Percentiles rank a stretch among this genome's conserved stretches.
Evolutionary conservation across 257 asterid genomes (phyloP).

Genomic region (Ophiorrhiza pumila): DNA sequence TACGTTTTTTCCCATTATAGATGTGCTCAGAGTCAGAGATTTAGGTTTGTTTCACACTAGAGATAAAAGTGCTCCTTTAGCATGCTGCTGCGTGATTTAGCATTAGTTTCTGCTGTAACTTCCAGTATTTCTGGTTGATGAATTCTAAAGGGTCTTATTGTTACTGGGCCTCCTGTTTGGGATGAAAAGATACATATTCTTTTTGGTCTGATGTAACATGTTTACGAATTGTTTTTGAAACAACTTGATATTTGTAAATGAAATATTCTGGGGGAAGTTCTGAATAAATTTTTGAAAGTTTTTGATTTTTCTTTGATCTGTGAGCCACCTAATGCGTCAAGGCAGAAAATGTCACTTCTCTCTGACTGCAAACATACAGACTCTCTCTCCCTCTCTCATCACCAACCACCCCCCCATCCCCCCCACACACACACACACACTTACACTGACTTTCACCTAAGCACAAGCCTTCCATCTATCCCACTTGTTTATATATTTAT

Average conservation of each 20-base stretch:
- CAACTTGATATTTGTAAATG: neutral
- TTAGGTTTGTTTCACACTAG: neutral
- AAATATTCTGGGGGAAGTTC: neutral
- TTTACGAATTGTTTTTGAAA: neutral
- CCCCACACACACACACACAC: no score
- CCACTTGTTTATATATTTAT: neutral
- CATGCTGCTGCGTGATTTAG: neutral
- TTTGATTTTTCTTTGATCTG: neutral
- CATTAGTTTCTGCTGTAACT: neutral
- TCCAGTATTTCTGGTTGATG: neutral
- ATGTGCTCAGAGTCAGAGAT: neutral
- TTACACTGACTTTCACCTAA: neutral
- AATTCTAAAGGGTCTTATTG: neutral
- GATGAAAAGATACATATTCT: neutral
- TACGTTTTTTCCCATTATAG: neutral
- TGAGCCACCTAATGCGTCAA: neutral
- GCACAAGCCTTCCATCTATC: neutral
- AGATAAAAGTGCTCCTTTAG: neutral
- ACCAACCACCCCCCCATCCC: no score
- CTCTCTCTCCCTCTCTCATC: neutral
- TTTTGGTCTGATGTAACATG: neutral
- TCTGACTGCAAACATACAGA: no score
- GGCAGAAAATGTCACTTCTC: slow-evolving; percentile 1
- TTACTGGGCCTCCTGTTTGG: no score
- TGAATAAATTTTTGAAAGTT: neutral